Base-by-base conservation (phyloP, 768 basidiomycete genomes). In the Suillus occidentalis region DNA sequence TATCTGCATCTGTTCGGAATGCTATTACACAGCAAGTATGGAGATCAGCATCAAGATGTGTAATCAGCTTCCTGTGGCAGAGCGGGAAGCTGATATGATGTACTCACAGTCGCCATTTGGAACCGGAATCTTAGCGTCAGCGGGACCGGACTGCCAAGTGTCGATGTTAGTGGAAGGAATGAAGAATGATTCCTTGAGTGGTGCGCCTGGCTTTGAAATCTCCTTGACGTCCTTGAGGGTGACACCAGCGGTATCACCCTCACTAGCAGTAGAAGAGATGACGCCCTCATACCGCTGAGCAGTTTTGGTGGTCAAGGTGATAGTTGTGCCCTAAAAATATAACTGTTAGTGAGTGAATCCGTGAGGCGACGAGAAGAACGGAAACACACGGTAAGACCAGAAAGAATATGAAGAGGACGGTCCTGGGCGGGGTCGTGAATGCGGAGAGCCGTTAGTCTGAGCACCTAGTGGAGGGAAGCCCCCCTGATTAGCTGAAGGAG, bases 1-100 rank as follows among this genome's bases (percentile, higher is more conserved):
- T 94, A 69, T 94, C 92, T 10, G 86, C 80, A 73, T 94, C 92
- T 31, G 91, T 95, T 69, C 91, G 85, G 81, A 94, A 94, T 18
- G 87, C 92, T 92, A 76, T 40, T 67, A 42, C 36, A 63, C 43
- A 60, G 63, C 63, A 68, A 61, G 22, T 61, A 47, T 28, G 25
- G 9, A 43, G 39, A 70, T 77, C 40, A 75, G 64, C 16, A 63
- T 31, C 63, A 62, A 36, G 47, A 34, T 22, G 12, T 20, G 4
- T 18, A 9, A 62, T 50, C 62, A 61, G 22, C 5, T 61, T 63
- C 60, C 60, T 63, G 61, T 58, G 36, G 61, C 14, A 10, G n/a
- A 63, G 60, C 4, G 4, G 25, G 62, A 67, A 12, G 53, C 63
- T 22, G 18, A 25, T 58, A 18, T 34, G 61, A 58, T 39, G 22